Evolutionary conservation across 768 basidiomycete genomes (phyloP).

Genomic region (Boletellus emodensis): DNA sequence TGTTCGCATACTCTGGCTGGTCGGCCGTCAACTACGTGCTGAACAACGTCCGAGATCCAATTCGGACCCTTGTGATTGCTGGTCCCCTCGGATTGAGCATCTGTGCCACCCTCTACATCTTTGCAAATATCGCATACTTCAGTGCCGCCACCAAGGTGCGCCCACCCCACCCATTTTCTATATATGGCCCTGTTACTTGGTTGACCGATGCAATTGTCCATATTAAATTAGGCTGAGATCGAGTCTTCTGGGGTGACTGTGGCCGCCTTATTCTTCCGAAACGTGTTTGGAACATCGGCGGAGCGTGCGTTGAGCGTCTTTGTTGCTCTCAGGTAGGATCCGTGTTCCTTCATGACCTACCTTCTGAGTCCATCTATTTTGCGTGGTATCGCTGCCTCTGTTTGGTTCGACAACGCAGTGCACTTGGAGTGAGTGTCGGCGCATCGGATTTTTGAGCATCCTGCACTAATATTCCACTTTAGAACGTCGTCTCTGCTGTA

Average conservation of each 20-base stretch:
- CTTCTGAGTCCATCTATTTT: background rate
- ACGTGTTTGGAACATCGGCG: constrained; percentile 52
- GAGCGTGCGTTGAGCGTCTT: constrained; percentile 55
- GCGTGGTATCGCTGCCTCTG: background rate
- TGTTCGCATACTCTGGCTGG: constrained; percentile 49
- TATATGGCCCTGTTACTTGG: background rate
- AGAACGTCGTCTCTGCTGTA: constrained; percentile 34
- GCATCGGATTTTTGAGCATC: background rate
- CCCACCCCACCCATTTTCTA: background rate
- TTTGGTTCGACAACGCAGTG: constrained; percentile 23
- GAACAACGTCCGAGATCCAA: constrained; percentile 57
- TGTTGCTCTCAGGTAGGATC: constrained; percentile 49
- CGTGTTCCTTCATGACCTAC: background rate
- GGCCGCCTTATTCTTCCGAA: constrained; percentile 56
- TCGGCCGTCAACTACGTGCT: constrained; percentile 56
- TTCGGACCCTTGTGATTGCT: constrained; percentile 59
- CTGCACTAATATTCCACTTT: constrained; percentile 1
- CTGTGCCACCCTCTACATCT: constrained; percentile 48
- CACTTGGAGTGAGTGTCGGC: constrained; percentile 31
- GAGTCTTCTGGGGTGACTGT: constrained; percentile 48
- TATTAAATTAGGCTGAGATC: constrained; percentile 38
- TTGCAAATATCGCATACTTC: constrained; percentile 59
- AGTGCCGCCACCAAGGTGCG: constrained; percentile 31
- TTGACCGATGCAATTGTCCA: background rate
- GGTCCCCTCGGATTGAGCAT: constrained; percentile 56